Conservation (phyloP, 2,329 filamentous ascomycete genomes). For the Ampelomyces quisqualis region DNA sequence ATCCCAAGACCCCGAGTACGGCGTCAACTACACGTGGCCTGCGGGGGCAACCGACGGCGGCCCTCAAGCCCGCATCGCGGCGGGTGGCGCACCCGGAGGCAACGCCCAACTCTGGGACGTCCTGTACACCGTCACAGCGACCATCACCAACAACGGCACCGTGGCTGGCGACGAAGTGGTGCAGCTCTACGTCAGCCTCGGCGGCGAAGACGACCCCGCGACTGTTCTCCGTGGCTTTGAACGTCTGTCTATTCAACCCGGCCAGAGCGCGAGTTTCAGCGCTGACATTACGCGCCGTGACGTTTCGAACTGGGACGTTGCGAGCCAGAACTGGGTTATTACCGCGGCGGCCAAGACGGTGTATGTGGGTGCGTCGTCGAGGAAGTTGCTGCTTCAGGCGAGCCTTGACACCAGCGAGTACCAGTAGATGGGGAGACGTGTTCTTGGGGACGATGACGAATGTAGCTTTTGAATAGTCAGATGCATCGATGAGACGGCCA, state of each 20-base stretch:
- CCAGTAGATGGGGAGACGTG: no score
- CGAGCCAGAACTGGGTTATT: conserved; percentile 79
- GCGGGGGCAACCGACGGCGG: conserved; percentile 56
- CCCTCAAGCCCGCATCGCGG: conserved; percentile 61
- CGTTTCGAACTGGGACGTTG: conserved; percentile 81
- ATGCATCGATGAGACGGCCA: no score
- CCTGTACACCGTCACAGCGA: conserved; percentile 66
- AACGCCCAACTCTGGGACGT: conserved; percentile 67
- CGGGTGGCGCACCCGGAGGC: conserved; percentile 64
- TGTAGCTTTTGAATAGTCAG: no score
- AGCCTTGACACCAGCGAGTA: conserved; percentile 26
- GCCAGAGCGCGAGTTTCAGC: conserved; percentile 65
- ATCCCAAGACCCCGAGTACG: conserved; percentile 61
- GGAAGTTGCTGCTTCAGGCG: conserved; percentile 55
- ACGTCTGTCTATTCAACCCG: conserved; percentile 69
- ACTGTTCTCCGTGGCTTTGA: conserved; percentile 78
- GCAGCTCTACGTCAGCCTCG: conserved; percentile 76
- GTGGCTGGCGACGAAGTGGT: conserved; percentile 68
- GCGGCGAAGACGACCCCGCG: conserved; percentile 69
- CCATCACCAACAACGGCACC: conserved; percentile 69
- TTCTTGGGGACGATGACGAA: no score
- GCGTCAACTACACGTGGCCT: conserved; percentile 60
- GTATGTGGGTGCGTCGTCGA: conserved; percentile 60
- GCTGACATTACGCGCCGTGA: conserved; percentile 75
- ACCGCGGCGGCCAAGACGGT: conserved; percentile 59